These are phyloP conservation scores for Amphibolis antarctica DNA, from an alignment of 106 monocot genomes.

Conservation along the genomic window DNA sequence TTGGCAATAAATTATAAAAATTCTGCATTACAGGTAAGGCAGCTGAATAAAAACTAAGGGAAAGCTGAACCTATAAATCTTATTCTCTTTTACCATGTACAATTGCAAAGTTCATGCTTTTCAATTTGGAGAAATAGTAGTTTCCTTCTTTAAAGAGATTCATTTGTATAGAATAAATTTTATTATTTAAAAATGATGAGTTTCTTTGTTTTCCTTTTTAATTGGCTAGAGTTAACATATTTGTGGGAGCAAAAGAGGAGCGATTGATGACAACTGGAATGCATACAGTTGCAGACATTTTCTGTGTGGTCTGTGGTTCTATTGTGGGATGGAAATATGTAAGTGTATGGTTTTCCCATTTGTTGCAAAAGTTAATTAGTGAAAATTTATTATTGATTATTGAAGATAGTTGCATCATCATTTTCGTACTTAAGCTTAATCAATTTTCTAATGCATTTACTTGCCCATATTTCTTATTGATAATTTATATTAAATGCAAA, in stretches of 20 bases:
- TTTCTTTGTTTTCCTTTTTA: not conserved
- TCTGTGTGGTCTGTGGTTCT: constrained; percentile 66
- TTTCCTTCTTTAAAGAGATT: not conserved
- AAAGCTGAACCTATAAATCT: not conserved
- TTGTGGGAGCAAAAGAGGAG: constrained; percentile 45
- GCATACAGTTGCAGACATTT: constrained; percentile 80
- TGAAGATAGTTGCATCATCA: too few relatives aligned
- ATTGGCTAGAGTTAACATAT: constrained; percentile 43
- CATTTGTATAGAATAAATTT: not conserved
- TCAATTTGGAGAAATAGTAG: not conserved
- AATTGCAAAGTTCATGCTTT: not conserved
- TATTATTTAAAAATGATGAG: not conserved
- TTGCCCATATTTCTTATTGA: too few relatives aligned
- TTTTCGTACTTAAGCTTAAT: too few relatives aligned
- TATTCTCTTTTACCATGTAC: too few relatives aligned
- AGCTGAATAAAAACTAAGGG: too few relatives aligned
- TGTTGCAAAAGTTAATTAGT: too few relatives aligned
- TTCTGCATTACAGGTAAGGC: too few relatives aligned
- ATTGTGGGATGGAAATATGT: constrained; percentile 90
- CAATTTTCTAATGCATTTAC: too few relatives aligned
- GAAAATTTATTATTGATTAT: too few relatives aligned
- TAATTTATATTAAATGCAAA: too few relatives aligned
- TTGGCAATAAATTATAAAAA: too few relatives aligned
- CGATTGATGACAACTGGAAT: constrained; percentile 66
- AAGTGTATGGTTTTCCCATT: constrained; percentile 14